Conservation (phyloP, 2,329 filamentous ascomycete species). For the Aspergillus hiratsukae region DNA sequence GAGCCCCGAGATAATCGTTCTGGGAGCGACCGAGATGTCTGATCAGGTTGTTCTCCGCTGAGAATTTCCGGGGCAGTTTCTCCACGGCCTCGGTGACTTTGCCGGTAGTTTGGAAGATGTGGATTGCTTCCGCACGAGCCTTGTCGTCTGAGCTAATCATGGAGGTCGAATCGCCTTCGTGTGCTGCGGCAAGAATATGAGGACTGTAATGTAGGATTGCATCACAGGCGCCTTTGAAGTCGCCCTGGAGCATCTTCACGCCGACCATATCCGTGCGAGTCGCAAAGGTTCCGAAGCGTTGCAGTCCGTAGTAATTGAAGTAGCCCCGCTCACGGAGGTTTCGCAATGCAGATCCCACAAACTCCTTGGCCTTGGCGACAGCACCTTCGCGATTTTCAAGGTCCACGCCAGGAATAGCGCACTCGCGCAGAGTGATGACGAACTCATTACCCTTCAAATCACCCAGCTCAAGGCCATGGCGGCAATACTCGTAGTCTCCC, state of each 20-base stretch:
- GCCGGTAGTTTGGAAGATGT: constrained; percentile 63
- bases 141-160: constrained; percentile 70
- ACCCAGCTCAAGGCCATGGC: constrained; percentile 70
- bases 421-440: constrained; percentile 83
- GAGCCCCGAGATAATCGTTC: constrained; percentile 73
- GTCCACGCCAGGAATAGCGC: constrained; percentile 53
- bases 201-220: constrained; percentile 70
- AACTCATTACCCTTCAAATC: constrained; percentile 89
- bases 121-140: constrained; percentile 71
- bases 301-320: constrained; percentile 97
- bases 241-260: constrained; percentile 72
- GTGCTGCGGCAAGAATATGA: constrained; percentile 54
- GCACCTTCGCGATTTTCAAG: constrained; percentile 44
- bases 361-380: constrained; percentile 38
- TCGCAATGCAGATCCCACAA: constrained; percentile 56
- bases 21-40: constrained; percentile 60
- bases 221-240: constrained; percentile 76
- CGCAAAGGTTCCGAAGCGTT: constrained; percentile 86
- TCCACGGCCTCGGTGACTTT: constrained; percentile 58
- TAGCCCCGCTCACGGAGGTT: constrained; percentile 73
- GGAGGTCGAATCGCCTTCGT: constrained; percentile 43
- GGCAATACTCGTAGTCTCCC: constrained; percentile 76
- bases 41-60: constrained; percentile 74
- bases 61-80: constrained; percentile 73
- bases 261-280: constrained; percentile 84